Conservation (phyloP, 345 rosid species). For the Eutrema heterophyllum region DNA sequence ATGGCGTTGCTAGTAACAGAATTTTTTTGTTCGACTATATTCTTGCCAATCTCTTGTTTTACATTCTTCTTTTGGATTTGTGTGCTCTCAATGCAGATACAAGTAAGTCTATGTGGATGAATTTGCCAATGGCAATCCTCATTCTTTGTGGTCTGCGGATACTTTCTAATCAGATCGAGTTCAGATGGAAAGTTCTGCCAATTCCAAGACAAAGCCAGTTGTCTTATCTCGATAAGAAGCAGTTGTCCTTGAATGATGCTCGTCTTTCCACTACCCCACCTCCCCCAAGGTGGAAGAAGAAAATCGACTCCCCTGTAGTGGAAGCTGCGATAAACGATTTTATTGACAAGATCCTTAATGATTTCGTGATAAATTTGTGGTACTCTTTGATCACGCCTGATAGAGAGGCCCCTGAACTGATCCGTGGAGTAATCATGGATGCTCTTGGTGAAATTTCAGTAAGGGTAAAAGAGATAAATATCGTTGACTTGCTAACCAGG, state of each 20-base stretch:
- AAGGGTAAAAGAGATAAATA: slow-evolving; percentile 77
- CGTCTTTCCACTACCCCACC: slow-evolving; percentile 55
- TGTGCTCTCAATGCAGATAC: slow-evolving; percentile 50
- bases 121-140: slow-evolving; percentile 78
- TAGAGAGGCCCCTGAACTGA: slow-evolving; percentile 82
- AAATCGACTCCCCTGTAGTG: slow-evolving; percentile 75
- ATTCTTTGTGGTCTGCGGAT: slow-evolving; percentile 46
- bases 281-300: slow-evolving; percentile 73
- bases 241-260: slow-evolving; percentile 67
- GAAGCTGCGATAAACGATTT: slow-evolving; percentile 73
- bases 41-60: neutral
- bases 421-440: slow-evolving; percentile 76
- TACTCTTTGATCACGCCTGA: slow-evolving; percentile 90
- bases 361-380: slow-evolving; percentile 85
- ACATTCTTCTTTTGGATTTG: neutral
- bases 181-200: slow-evolving; percentile 57
- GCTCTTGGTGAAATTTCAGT: slow-evolving; percentile 83
- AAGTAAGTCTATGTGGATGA: slow-evolving; percentile 92
- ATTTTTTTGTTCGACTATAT: neutral
- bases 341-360: slow-evolving; percentile 76
- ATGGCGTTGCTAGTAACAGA: no score
- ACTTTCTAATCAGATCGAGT: slow-evolving; percentile 60
- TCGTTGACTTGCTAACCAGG: slow-evolving; percentile 88
- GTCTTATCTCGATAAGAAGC: slow-evolving; percentile 65
- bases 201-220: slow-evolving; percentile 35